Base-by-base conservation (phyloP, 306 rosid genomes). In the Fagus sylvatica region DNA sequence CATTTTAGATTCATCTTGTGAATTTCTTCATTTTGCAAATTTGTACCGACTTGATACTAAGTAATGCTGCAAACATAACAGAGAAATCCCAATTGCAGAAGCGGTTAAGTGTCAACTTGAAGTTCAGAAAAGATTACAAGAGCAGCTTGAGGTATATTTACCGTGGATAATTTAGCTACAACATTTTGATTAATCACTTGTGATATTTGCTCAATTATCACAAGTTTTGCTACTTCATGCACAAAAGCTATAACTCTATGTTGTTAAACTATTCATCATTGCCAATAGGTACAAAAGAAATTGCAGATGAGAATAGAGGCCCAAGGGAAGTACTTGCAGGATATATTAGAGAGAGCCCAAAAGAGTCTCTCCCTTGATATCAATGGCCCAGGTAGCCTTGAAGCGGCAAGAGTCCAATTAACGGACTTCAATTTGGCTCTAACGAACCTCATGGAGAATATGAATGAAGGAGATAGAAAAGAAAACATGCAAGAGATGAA, bases 301-400 rank as follows among this genome's bases (percentile, higher is more conserved):
- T 71, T 93, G 77, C 90, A 88, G 43, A 86, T 90, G 88, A 90
- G 95, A 90, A 91, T 93, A 76, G 98, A 96, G 81, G 90, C 97
- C 0, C 98, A 96, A 84, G 99, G 93, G 73, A 91, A 90, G 84
- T 93, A 93, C 82, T 81, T 96, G 76, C 97, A 96, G 70, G 78
- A 84, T 7, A 90, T 90, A 72, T 78, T 95, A 73, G 99, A 95
- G 80, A 91, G 90, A 79, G 99, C 98, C 4, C 97, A 85, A 74
- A 87, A 81, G 65, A 89, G 85, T 65, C 89, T 95, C 62, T 78
- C 93, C n/a, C 22, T 76, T n/a, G 85, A 88, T 71, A 42, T 77
- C 79, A 86, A 79, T 73, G 96, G 82, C 41, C 64, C 86, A 4
- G 82, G 32, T 53, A 80, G 22, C 54, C 40, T 90, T 54, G 91